phyloP scores from a whole-genome alignment of 2,329 filamentous ascomycete species.

The Arthrobotrys megalospora region DNA sequence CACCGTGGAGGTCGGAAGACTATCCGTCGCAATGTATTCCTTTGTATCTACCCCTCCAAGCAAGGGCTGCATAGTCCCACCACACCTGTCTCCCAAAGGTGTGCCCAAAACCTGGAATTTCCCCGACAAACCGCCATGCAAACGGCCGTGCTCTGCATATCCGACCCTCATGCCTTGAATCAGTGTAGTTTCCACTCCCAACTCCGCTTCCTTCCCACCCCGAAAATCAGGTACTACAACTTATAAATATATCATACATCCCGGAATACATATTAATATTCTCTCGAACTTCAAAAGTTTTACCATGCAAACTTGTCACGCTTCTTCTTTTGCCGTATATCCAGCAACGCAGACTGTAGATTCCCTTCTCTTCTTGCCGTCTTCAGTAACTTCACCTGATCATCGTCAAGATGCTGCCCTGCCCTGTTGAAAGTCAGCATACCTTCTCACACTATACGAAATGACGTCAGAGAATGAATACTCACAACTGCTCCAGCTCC shows the following conservation, averaged over 20 bases:
- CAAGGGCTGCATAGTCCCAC: slow-evolving; percentile 54
- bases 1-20: background rate
- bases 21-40: slow-evolving; percentile 14
- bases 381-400: slow-evolving; percentile 88
- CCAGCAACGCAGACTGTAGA: slow-evolving; percentile 87
- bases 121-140: slow-evolving; percentile 34
- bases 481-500: slow-evolving; percentile 78
- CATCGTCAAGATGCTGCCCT: slow-evolving; percentile 82
- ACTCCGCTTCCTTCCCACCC: slow-evolving; percentile 26
- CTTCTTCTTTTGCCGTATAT: slow-evolving; percentile 84
- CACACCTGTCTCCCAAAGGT: slow-evolving; percentile 35
- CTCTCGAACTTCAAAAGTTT: background rate
- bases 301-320: slow-evolving; percentile 81
- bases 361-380: slow-evolving; percentile 84
- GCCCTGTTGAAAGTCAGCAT: slow-evolving; percentile 67
- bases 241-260: slow-evolving; percentile 20
- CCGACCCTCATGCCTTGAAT: slow-evolving; percentile 22
- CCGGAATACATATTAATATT: background rate
- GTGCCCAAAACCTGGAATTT: slow-evolving; percentile 52
- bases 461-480: slow-evolving; percentile 24
- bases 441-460: slow-evolving; percentile 17
- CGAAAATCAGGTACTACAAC: background rate
- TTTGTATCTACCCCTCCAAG: slow-evolving; percentile 39
- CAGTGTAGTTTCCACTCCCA: slow-evolving; percentile 33
- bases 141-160: slow-evolving; percentile 36